A percentile compares a stretch with the other conserved stretches of the same genome.
Evolutionary conservation across 345 rosid genomes (phyloP).

Genomic region (Arabis alpina): DNA sequence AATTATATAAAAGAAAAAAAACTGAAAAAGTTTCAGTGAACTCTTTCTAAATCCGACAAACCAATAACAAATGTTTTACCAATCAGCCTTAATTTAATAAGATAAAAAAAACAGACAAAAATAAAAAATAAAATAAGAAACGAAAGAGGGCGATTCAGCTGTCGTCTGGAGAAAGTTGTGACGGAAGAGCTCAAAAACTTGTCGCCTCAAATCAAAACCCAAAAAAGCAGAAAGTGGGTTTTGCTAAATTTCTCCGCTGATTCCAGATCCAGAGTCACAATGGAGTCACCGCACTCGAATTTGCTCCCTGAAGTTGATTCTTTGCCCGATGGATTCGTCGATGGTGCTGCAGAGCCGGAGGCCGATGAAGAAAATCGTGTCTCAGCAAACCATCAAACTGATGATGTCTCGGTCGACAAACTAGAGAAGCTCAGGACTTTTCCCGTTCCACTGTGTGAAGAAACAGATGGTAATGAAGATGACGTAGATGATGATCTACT

Average conservation of each 20-base stretch:
- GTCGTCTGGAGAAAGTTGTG: too few species aligned
- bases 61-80: too few species aligned
- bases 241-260: background rate
- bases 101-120: too few species aligned
- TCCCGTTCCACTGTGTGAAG: conserved; percentile 73
- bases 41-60: too few species aligned
- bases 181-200: too few species aligned
- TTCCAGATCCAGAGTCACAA: conserved; percentile 41
- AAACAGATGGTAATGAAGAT: conserved; percentile 49
- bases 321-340: conserved; percentile 94
- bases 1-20: too few species aligned
- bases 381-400: conserved; percentile 33
- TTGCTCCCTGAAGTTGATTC: conserved; percentile 92
- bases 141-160: too few species aligned
- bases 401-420: conserved; percentile 46
- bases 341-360: conserved; percentile 58
- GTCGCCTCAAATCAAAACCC: too few species aligned
- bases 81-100: too few species aligned
- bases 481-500: conserved; percentile 46
- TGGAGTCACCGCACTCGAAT: conserved; percentile 64
- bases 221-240: background rate
- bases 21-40: too few species aligned
- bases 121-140: too few species aligned
- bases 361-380: conserved; percentile 39
- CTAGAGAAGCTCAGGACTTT: conserved; percentile 56